Base-by-base conservation (phyloP, 208 protist genomes). In the Wallacemonas rigidus region DNA sequence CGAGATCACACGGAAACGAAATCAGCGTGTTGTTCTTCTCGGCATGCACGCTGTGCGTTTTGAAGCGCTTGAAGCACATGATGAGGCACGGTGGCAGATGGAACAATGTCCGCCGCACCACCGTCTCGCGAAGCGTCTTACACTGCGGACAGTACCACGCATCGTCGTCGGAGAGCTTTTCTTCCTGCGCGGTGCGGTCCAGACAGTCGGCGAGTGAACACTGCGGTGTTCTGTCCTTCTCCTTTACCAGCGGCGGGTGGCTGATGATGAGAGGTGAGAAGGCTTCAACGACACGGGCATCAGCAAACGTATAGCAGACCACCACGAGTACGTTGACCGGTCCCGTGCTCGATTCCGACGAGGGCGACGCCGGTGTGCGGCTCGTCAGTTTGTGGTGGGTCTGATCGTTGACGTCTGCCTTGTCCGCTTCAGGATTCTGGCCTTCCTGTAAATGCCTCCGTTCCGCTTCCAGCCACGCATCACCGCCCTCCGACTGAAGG, bases 1-100 rank as follows among this genome's bases (percentile, higher is more conserved):
- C 89, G 12, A 92, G 63, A 17, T 79, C 45, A 14, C 57, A 47
- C 5, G 85, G 80, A 50, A 96, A 93, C 17, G 75, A 73, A 12
- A 96, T 85, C 15, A 69, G 54, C 1, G 89, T 85, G 70, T 83
- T 86, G 72, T 91, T 93, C 76, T 96, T 96, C 55, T 85, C 74
- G 9, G 79, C 77, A 36, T 75, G 80, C 61, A 87, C 82, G 4
- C 72, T 74, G 69, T 89, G 72, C 2, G 53, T 43, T 63, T 89
- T 90, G 67, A 96, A 96, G 36, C 89, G 85, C 61, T 93, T 91
- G 53, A 96, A 82, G 36, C 79, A 88, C 45, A 96, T 81, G 53
- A 94, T 79, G 45, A 96, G 80, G 70, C 83, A 91, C 9, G 79
- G 85, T 9, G 91, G 89, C 8, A 94, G 76, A 14, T 82, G 82